These are phyloP conservation scores for Populus tremula DNA, from an alignment of 345 rosid genomes.

Conservation along the genomic window DNA sequence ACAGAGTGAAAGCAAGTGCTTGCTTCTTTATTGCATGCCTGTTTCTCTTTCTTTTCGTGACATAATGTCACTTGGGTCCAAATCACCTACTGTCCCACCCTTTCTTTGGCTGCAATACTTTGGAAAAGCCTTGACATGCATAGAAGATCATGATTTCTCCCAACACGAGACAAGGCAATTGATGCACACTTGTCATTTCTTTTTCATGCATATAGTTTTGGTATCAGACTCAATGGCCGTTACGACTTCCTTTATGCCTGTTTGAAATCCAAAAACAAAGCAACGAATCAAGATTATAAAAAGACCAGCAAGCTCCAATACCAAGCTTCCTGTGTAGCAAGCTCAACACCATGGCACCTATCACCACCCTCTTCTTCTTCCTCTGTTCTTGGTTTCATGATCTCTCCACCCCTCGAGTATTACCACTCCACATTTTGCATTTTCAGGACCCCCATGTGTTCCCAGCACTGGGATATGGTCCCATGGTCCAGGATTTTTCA, in stretches of 20 bases:
- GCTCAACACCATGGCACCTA: constrained; percentile 19
- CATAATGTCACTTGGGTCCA: not conserved
- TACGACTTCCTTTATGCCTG: no score
- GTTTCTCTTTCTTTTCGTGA: not conserved
- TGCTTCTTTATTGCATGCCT: not conserved
- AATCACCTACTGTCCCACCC: not conserved
- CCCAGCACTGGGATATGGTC: constrained; percentile 9
- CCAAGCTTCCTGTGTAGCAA: not conserved
- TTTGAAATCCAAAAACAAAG: not conserved
- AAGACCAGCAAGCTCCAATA: not conserved
- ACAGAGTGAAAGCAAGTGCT: not conserved
- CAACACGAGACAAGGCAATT: not conserved
- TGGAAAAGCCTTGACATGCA: not conserved
- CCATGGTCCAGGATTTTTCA: not conserved
- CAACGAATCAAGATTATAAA: not conserved
- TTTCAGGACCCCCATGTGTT: not conserved
- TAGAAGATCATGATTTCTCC: not conserved
- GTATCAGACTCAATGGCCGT: not conserved
- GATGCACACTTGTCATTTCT: not conserved
- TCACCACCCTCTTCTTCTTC: constrained; percentile 26
- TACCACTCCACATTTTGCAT: not conserved
- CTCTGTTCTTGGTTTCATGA: constrained; percentile 15
- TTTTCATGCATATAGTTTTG: not conserved
- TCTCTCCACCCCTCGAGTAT: not conserved
- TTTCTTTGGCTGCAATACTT: not conserved